A percentile compares a stretch with the other conserved stretches of the same genome.
phyloP scores from a whole-genome alignment of 2,329 filamentous ascomycete species.

The Diaporthe citri region DNA sequence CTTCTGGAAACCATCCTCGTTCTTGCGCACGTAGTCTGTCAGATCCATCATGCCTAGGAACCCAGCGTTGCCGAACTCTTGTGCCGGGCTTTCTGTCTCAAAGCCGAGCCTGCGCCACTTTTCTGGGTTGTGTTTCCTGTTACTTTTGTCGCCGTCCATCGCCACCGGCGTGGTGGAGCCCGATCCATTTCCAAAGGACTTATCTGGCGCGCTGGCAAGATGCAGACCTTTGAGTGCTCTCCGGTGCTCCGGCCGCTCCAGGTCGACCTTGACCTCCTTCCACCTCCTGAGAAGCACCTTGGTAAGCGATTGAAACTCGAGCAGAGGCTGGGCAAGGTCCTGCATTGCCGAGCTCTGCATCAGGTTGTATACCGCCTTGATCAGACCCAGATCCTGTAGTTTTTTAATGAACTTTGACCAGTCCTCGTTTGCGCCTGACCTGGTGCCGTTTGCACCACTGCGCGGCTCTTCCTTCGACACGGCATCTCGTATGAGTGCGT shows the following conservation, averaged over 20 bases:
- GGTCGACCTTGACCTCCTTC: constrained; percentile 85
- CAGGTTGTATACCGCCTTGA: constrained; percentile 89
- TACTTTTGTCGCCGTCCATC: constrained; percentile 63
- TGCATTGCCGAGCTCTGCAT: constrained; percentile 96
- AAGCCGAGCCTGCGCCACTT: constrained; percentile 96
- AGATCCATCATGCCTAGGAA: constrained; percentile 98
- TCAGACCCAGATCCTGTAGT: constrained; percentile 91
- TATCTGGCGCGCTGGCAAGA: constrained; percentile 81
- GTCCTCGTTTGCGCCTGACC: constrained; percentile 68
- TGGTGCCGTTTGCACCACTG: constrained; percentile 48
- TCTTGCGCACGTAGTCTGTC: constrained; percentile 90
- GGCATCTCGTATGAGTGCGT: constrained; percentile 92
- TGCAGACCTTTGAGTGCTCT: constrained; percentile 88
- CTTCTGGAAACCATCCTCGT: constrained; percentile 94
- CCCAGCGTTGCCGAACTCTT: constrained; percentile 87
- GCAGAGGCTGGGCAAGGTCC: constrained; percentile 87
- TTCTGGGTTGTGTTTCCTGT: constrained; percentile 82
- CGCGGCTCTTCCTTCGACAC: constrained; percentile 78
- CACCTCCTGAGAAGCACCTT: constrained; percentile 90
- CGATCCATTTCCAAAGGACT: constrained; percentile 56
- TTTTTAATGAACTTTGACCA: constrained; percentile 97
- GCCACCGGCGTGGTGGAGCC: constrained; percentile 54
- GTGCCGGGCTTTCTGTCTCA: constrained; percentile 86
- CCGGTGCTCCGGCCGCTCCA: constrained; percentile 90
- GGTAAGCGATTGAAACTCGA: constrained; percentile 93